Base-by-base conservation (phyloP, 371 early-diverging fungal species). In the Actinomortierella ambigua region DNA sequence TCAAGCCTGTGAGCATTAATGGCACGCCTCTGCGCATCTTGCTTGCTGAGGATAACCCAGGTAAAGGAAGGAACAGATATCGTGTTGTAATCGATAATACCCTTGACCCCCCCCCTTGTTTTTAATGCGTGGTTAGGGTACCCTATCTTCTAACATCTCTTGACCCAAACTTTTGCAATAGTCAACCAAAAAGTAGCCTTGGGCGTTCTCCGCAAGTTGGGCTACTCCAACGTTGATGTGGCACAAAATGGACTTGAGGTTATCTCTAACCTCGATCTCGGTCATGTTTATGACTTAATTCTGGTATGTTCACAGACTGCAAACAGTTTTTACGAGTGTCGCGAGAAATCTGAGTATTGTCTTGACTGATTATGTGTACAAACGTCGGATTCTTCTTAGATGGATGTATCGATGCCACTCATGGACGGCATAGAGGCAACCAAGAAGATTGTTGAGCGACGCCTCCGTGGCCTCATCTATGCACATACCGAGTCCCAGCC, bases 131-230 rank as follows among this genome's bases (percentile, higher is more conserved):
- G n/a, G n/a, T n/a, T n/a, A n/a, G n/a, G n/a, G n/a, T n/a, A n/a
- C n/a, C n/a, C n/a, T n/a, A n/a, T n/a, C n/a, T n/a, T 4, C 34
- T 34, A 34, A 6, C 11, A 34, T 11, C 34, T 34, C 34, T 6
- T 34, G 34, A 34, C 11, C 34, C 4, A 4, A 34, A 34, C 34
- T 6, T 11, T 34, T 34, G 34, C 11, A 47, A 46, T 47, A 78
- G 83, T 85, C 43, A 86, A 86, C 55, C 86, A 86, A 68, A 84
- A 81, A 53, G 81, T 86, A 54, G 84, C 84, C 17, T 76, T 82
- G 11, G 82, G 84, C 20, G 83, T 84, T 28, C 67, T 85, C 23
- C 83, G 81, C 57, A 63, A 84, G 39, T 57, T 85, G 18, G 86
- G 86, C 0, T 85, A 85, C 57, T 61, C 73, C n/a, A 77, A 80